phyloP scores from a whole-genome alignment of 2,329 filamentous ascomycete species.

The Aspergillus spinulosporus region DNA sequence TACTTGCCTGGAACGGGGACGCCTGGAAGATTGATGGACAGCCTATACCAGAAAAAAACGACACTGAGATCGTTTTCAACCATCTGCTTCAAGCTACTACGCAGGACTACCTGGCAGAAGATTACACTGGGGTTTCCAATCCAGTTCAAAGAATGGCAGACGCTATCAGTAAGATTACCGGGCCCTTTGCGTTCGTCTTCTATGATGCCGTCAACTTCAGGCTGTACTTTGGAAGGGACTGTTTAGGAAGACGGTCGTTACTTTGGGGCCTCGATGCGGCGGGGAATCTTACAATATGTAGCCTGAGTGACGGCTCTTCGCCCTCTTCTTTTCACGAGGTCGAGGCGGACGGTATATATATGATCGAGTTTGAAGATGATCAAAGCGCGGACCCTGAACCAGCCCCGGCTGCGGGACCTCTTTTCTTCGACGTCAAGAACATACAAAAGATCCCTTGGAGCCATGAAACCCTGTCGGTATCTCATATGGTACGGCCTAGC shows the following conservation, averaged over 20 bases:
- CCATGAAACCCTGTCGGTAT: slow-evolving; percentile 18
- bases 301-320: slow-evolving; percentile 60
- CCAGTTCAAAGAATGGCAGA: slow-evolving; percentile 36
- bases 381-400: background rate
- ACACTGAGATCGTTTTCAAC: slow-evolving; percentile 69
- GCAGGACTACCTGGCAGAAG: slow-evolving; percentile 1
- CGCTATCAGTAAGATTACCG: slow-evolving; percentile 64
- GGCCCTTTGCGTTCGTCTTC: slow-evolving; percentile 88
- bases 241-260: slow-evolving; percentile 81
- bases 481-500: slow-evolving; percentile 28
- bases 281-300: slow-evolving; percentile 65
- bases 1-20: slow-evolving; percentile 97
- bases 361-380: slow-evolving; percentile 55
- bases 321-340: slow-evolving; percentile 70
- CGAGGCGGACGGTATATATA: slow-evolving; percentile 78
- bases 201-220: slow-evolving; percentile 63
- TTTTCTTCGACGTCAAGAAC: slow-evolving; percentile 19
- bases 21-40: slow-evolving; percentile 73
- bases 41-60: slow-evolving; percentile 72
- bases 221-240: slow-evolving; percentile 83
- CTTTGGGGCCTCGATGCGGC: slow-evolving; percentile 56
- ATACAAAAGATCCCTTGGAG: slow-evolving; percentile 34
- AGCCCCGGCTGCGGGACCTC: background rate
- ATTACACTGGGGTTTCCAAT: slow-evolving; percentile 14
- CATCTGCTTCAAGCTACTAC: slow-evolving; percentile 52